Percentiles rank a stretch among this genome's conserved stretches.
Evolutionary conservation across 805 yeast genomes (phyloP).

Genomic region (Yamadazyma nakazawae): DNA sequence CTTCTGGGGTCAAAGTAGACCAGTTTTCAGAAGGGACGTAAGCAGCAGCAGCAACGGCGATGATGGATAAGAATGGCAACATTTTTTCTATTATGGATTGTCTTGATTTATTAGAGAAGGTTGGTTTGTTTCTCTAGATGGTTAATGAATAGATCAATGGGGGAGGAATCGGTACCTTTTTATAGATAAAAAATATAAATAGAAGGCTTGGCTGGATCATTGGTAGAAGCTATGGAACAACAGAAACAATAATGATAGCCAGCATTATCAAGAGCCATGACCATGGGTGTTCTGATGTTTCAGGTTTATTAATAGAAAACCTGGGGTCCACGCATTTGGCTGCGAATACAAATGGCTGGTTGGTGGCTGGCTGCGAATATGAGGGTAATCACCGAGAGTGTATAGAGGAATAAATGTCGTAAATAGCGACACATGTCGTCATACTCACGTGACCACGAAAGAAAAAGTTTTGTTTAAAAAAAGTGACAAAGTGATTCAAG

Average conservation of each 20-base stretch:
- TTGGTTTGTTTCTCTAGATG: background rate
- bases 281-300: background rate
- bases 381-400: background rate
- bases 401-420: too few relatives aligned
- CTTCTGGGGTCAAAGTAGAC: slow-evolving; percentile 68
- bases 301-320: slow-evolving; percentile 1
- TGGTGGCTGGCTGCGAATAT: slow-evolving; percentile 2
- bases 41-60: slow-evolving; percentile 48
- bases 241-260: background rate
- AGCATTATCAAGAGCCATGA: slow-evolving; percentile 5
- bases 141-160: background rate
- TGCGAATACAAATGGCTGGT: slow-evolving; percentile 3
- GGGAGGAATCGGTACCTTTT: background rate
- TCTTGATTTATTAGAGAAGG: background rate
- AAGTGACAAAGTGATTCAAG: too few relatives aligned
- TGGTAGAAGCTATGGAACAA: background rate
- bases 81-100: slow-evolving; percentile 1
- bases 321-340: slow-evolving; percentile 1
- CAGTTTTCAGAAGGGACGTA: slow-evolving; percentile 65
- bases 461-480: too few relatives aligned
- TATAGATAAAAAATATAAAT: slow-evolving; percentile 1
- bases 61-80: slow-evolving; percentile 10
- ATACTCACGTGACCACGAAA: too few relatives aligned
- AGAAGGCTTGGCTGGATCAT: slow-evolving; percentile 6
- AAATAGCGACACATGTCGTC: background rate